Conservation (phyloP, 2,329 filamentous ascomycete species). For the Endothia cerciana region DNA sequence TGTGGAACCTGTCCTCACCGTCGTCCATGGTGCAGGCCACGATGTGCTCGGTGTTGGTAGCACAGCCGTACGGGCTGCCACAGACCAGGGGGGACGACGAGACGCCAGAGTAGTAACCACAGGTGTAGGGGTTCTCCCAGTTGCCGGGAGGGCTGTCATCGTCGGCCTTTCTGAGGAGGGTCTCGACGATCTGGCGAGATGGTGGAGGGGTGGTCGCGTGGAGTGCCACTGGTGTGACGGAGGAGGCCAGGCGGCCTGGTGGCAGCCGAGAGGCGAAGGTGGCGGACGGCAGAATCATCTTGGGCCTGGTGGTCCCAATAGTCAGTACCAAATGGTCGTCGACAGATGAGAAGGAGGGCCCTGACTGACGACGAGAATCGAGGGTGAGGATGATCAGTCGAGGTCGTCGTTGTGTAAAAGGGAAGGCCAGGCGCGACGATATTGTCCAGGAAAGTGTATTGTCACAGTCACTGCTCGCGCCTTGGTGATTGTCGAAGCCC, state of each 20-base stretch:
- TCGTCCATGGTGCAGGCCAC: neutral
- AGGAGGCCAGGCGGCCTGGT: neutral
- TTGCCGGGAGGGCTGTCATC: neutral
- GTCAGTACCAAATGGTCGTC: neutral
- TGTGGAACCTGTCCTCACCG: neutral
- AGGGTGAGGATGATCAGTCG: neutral
- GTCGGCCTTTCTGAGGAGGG: neutral
- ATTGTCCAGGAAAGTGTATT: neutral
- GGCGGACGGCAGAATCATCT: neutral
- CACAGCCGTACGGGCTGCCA: neutral
- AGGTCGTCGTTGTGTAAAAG: neutral
- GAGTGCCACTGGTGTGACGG: neutral
- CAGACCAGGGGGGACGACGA: neutral
- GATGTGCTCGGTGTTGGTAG: neutral
- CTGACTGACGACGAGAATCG: neutral
- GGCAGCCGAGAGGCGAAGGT: neutral
- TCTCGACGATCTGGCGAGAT: neutral
- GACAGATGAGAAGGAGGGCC: no score
- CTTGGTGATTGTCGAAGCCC: neutral
- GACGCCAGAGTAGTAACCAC: neutral
- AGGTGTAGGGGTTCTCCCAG: neutral
- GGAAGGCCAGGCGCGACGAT: neutral
- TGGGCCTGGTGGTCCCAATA: neutral
- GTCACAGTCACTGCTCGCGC: neutral
- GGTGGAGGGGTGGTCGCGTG: neutral